Evolutionary conservation across 257 asterid genomes (phyloP).

Genomic region (Craterostigma plantagineum): DNA sequence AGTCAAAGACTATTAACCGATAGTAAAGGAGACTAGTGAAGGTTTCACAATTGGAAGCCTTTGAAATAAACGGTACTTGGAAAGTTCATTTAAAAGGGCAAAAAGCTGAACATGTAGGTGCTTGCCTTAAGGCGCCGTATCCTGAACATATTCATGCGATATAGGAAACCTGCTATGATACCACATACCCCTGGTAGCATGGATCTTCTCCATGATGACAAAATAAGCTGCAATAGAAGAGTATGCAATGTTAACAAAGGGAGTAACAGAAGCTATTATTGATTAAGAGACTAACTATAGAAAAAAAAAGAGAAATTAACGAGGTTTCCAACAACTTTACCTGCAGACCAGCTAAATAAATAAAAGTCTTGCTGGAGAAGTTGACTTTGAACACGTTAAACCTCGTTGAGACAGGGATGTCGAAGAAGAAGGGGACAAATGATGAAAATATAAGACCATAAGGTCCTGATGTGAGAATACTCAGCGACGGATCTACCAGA

Average conservation of each 20-base stretch:
- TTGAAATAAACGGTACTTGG: too few relatives aligned
- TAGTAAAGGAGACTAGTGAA: too few relatives aligned
- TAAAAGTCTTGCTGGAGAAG: constrained; percentile 91
- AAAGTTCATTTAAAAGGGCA: too few relatives aligned
- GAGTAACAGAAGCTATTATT: constrained; percentile 10
- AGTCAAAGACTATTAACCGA: too few relatives aligned
- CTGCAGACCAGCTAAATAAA: constrained; percentile 97
- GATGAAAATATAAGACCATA: constrained; percentile 77
- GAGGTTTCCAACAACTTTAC: constrained; percentile 14
- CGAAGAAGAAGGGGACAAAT: constrained; percentile 83
- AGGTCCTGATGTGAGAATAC: constrained; percentile 78
- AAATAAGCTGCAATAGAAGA: constrained; percentile 80
- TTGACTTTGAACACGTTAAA: constrained; percentile 55
- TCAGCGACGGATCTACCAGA: constrained; percentile 70
- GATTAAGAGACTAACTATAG: too few relatives aligned
- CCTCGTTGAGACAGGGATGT: constrained; percentile 86
- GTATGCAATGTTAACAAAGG: too few relatives aligned
- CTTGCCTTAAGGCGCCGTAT: constrained; percentile 67
- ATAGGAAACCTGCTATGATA: constrained; percentile 80
- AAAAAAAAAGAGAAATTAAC: neutral
- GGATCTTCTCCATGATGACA: constrained; percentile 96
- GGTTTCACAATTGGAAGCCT: too few relatives aligned
- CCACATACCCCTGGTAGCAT: constrained; percentile 93
- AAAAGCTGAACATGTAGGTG: too few relatives aligned
- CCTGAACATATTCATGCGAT: constrained; percentile 56